Evolutionary conservation across 140 eudicot species (phyloP).

Genomic region (Flaveria floridana): DNA sequence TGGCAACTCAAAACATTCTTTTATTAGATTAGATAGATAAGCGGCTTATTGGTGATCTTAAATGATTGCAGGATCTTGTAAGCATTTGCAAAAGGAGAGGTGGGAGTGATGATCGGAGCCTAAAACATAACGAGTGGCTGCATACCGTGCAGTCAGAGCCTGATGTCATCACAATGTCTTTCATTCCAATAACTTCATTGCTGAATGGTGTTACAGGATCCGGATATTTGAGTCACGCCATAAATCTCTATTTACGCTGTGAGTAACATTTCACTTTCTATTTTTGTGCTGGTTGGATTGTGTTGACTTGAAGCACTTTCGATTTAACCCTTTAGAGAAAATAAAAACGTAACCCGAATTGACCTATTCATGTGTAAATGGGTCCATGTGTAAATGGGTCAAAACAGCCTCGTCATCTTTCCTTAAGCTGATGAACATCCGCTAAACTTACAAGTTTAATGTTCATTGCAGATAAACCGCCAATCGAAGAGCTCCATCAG

Average conservation of each 20-base stretch:
- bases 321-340: not conserved
- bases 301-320: constrained; percentile 4
- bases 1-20: no score
- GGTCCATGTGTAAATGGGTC: not conserved
- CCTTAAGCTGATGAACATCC: not conserved
- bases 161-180: constrained; percentile 94
- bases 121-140: constrained; percentile 77
- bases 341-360: not conserved
- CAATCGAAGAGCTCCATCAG: constrained; percentile 96
- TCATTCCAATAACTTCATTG: constrained; percentile 90
- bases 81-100: constrained; percentile 97
- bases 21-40: not conserved
- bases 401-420: not conserved
- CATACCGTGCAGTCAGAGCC: constrained; percentile 93
- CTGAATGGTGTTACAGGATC: constrained; percentile 91
- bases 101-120: constrained; percentile 57
- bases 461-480: constrained; percentile 81
- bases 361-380: not conserved
- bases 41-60: constrained; percentile 19
- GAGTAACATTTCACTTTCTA: constrained; percentile 36
- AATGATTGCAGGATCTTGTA: constrained; percentile 61
- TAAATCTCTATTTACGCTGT: constrained; percentile 92
- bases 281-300: not conserved
- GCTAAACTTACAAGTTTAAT: not conserved
- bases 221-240: constrained; percentile 97